phyloP scores from a whole-genome alignment of 768 basidiomycete species.

The Suillus decipiens region DNA sequence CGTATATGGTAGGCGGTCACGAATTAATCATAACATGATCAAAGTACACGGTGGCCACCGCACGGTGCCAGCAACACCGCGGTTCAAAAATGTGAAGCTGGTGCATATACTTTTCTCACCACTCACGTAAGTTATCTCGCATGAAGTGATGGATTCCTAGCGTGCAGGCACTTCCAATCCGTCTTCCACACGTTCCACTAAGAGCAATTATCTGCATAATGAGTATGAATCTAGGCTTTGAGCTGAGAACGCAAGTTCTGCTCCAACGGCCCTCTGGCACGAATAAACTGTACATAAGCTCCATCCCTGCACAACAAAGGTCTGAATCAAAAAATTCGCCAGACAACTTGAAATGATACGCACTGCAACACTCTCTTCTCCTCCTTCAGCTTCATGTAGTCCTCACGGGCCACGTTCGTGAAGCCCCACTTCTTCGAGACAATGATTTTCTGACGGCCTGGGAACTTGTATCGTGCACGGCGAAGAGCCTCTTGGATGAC shows the following conservation, averaged over 20 bases:
- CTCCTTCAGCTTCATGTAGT: constrained; percentile 87
- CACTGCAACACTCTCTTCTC: constrained; percentile 89
- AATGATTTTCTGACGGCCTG: constrained; percentile 96
- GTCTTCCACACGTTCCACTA: not conserved
- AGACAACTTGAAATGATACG: constrained; percentile 36
- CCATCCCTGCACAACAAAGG: constrained; percentile 66
- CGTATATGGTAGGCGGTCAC: not conserved
- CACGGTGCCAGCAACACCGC: too few species aligned
- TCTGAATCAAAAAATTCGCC: constrained; percentile 9
- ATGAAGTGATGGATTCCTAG: not conserved
- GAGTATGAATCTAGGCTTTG: constrained; percentile 49
- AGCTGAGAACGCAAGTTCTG: constrained; percentile 85
- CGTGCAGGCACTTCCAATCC: not conserved
- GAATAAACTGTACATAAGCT: constrained; percentile 93
- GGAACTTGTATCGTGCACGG: constrained; percentile 99
- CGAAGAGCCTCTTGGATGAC: constrained; percentile 98
- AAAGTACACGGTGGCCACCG: too few species aligned
- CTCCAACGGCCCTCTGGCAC: constrained; percentile 85
- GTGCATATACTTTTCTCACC: not conserved
- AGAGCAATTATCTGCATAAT: not conserved
- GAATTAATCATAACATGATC: too few species aligned
- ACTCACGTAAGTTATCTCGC: not conserved
- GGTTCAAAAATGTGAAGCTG: too few species aligned
- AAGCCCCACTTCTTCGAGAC: constrained; percentile 99
- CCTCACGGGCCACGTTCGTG: constrained; percentile 89